phyloP scores from a whole-genome alignment of 2,329 filamentous ascomycete genomes.

The Fusarium tupiense region DNA sequence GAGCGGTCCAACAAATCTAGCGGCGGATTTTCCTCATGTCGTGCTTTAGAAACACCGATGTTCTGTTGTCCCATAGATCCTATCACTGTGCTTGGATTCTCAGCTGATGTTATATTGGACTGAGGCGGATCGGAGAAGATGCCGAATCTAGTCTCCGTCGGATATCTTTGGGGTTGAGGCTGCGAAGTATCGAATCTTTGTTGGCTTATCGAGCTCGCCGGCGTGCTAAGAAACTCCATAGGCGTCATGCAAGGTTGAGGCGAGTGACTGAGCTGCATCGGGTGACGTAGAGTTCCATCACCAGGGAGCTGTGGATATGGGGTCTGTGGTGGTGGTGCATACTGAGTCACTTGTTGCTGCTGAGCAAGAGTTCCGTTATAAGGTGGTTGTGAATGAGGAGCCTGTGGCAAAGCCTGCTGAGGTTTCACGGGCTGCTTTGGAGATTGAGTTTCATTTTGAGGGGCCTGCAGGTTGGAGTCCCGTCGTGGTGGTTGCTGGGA shows the following conservation, averaged over 20 bases:
- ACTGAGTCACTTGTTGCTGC: background rate
- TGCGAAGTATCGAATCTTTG: background rate
- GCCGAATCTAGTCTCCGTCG: rapidly evolving
- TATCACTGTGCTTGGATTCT: background rate
- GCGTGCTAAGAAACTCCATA: background rate
- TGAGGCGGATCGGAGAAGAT: too few species aligned
- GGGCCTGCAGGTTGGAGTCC: background rate
- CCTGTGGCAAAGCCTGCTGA: background rate
- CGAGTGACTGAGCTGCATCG: too few species aligned
- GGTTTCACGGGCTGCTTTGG: background rate
- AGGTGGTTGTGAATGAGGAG: background rate
- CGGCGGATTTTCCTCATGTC: rapidly evolving
- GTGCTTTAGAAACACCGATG: rapidly evolving
- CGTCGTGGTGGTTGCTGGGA: background rate
- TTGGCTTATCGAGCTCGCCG: background rate
- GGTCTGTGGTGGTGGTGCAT: background rate
- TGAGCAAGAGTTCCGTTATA: too few species aligned
- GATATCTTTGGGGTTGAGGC: background rate
- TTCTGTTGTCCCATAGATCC: background rate
- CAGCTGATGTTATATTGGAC: rapidly evolving
- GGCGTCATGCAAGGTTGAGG: background rate
- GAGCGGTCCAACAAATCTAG: rapidly evolving
- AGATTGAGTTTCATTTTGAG: background rate
- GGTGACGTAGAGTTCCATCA: rapidly evolving
- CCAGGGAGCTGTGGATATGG: background rate